Conservation (phyloP, 345 rosid species). For the Carallia brachiata region DNA sequence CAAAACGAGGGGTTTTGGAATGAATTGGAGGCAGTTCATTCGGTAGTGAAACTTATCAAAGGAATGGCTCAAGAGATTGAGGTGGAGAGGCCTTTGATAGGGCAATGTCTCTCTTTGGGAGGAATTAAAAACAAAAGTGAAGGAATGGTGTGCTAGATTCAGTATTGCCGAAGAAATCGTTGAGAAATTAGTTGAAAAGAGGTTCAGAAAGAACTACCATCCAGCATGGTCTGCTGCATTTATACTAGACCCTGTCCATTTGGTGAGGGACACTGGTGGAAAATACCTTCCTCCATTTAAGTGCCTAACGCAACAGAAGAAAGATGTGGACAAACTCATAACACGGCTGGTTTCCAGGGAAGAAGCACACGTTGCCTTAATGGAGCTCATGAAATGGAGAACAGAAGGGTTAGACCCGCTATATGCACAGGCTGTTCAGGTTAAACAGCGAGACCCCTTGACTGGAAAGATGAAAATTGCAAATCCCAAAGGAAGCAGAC, state of each 20-base stretch:
- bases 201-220: slow-evolving; percentile 54
- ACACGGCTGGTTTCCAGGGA: slow-evolving; percentile 47
- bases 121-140: slow-evolving; percentile 49
- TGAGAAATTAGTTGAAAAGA: slow-evolving; percentile 49
- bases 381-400: slow-evolving; percentile 70
- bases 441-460: slow-evolving; percentile 47
- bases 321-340: slow-evolving; percentile 53
- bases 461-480: slow-evolving; percentile 61
- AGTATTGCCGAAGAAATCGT: slow-evolving; percentile 37
- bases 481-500: slow-evolving; percentile 56
- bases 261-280: slow-evolving; percentile 43
- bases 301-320: slow-evolving; percentile 51
- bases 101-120: slow-evolving; percentile 58
- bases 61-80: slow-evolving; percentile 50
- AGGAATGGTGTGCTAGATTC: slow-evolving; percentile 51
- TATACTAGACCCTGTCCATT: slow-evolving; percentile 53
- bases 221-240: slow-evolving; percentile 64
- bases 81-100: slow-evolving; percentile 46
- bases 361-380: slow-evolving; percentile 52
- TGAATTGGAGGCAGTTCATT: slow-evolving; percentile 49
- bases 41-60: slow-evolving; percentile 46
- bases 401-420: slow-evolving; percentile 58
- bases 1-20: slow-evolving; percentile 52
- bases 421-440: slow-evolving; percentile 63
- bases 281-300: slow-evolving; percentile 60